A percentile compares a stretch with the other conserved stretches of the same genome.
Evolutionary conservation across 2,329 filamentous ascomycete species (phyloP).

Genomic region (Hymenoscyphus scutula): DNA sequence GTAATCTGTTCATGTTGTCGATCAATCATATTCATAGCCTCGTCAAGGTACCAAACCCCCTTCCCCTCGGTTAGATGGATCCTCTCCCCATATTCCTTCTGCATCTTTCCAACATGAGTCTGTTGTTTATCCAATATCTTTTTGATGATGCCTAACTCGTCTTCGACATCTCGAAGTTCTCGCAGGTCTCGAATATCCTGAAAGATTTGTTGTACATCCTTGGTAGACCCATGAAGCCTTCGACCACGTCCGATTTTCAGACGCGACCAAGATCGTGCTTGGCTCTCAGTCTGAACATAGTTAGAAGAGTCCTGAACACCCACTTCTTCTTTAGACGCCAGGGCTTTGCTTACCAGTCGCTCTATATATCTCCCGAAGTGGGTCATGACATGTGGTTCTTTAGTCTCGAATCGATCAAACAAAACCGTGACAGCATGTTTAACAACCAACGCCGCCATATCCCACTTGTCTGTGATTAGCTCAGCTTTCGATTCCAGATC

Average conservation of each 20-base stretch:
- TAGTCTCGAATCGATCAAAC: neutral
- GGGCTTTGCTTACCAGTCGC: neutral
- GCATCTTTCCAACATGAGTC: neutral
- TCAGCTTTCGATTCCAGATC: neutral
- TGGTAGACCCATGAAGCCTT: neutral
- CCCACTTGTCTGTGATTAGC: neutral
- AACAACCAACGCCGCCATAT: neutral
- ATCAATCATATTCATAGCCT: neutral
- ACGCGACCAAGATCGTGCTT: neutral
- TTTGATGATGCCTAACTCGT: neutral
- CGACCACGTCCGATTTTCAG: neutral
- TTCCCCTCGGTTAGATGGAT: neutral
- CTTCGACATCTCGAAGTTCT: neutral
- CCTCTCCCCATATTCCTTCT: neutral
- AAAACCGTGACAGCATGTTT: neutral
- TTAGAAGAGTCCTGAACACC: neutral
- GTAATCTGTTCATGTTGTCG: neutral
- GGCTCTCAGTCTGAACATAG: neutral
- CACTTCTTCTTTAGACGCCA: too few relatives aligned
- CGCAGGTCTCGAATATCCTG: neutral
- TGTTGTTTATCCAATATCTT: neutral
- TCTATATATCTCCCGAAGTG: neutral
- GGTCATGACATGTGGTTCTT: neutral
- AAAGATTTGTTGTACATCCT: neutral
- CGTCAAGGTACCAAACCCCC: neutral